These are phyloP conservation scores for Acacia acuminata DNA, from an alignment of 306 rosid species.

Conservation along the genomic window DNA sequence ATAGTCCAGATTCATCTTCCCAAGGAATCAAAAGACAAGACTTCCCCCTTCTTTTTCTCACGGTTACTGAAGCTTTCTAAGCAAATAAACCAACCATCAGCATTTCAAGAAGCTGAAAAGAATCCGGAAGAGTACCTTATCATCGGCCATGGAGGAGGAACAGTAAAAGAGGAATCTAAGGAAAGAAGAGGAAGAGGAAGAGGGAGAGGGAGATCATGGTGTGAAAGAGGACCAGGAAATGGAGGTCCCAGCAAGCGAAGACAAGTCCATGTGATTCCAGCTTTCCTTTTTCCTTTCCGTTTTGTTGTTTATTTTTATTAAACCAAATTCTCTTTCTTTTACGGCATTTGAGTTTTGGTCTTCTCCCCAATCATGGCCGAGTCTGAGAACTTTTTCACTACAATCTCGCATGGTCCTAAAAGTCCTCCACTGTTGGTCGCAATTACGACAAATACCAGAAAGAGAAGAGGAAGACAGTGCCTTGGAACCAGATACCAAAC, in stretches of 20 bases:
- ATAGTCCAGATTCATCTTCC: constrained; percentile 8
- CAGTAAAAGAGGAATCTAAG: constrained; percentile 31
- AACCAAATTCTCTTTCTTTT: not conserved
- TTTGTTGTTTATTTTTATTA: not conserved
- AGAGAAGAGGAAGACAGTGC: not conserved
- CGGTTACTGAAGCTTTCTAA: constrained; percentile 16
- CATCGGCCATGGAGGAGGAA: constrained; percentile 71
- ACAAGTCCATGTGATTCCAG: constrained; percentile 97
- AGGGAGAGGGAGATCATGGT: constrained; percentile 40
- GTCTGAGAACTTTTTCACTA: not conserved
- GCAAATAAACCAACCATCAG: constrained; percentile 35
- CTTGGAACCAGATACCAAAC: not conserved
- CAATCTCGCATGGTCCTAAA: not conserved
- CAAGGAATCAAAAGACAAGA: constrained; percentile 1
- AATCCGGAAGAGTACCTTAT: constrained; percentile 56
- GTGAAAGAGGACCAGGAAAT: constrained; percentile 35
- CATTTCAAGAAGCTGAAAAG: not conserved
- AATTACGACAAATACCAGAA: not conserved
- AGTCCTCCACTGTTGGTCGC: not conserved
- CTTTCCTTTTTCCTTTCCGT: constrained; percentile 36
- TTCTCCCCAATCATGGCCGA: not conserved
- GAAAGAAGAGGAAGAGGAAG: constrained; percentile 29
- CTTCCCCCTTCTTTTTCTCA: not conserved
- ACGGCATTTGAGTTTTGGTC: constrained; percentile 5
- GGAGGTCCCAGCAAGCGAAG: constrained; percentile 62